Evolutionary conservation across 495 filamentous ascomycete species (phyloP).

Genomic region (Podospora tetraspora): DNA sequence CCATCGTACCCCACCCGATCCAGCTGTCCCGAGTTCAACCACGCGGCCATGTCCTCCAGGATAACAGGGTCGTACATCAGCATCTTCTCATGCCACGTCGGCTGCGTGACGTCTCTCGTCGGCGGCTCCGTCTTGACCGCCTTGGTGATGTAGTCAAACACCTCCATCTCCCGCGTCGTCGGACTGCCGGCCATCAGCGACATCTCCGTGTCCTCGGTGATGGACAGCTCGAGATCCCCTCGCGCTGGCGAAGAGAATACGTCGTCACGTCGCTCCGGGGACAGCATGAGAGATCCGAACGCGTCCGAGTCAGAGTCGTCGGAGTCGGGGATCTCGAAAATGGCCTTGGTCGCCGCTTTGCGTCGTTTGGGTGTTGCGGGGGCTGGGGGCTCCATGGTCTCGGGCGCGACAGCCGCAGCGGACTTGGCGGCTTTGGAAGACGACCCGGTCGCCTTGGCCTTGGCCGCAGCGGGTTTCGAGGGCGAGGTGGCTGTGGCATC

Average conservation of each 20-base stretch:
- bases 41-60: conserved; percentile 76
- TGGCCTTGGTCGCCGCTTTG: conserved; percentile 22
- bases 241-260: conserved; percentile 33
- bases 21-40: conserved; percentile 73
- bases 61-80: conserved; percentile 90
- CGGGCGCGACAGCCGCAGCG: not conserved
- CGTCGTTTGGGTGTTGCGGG: conserved; percentile 17
- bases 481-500: not conserved
- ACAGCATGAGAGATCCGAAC: conserved; percentile 25
- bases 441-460: not conserved
- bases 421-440: not conserved
- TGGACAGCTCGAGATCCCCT: conserved; percentile 19
- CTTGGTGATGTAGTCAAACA: conserved; percentile 60
- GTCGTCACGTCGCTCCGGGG: conserved; percentile 23
- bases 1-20: conserved; percentile 56
- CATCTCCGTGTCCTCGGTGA: conserved; percentile 37
- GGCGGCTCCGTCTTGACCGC: conserved; percentile 52
- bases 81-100: conserved; percentile 85
- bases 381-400: not conserved
- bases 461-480: not conserved
- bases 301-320: conserved; percentile 57
- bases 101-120: conserved; percentile 44
- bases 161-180: conserved; percentile 33
- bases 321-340: conserved; percentile 63
- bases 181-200: conserved; percentile 32